These are phyloP conservation scores for Ormosia emarginata DNA, from an alignment of 306 rosid species.

Conservation along the genomic window DNA sequence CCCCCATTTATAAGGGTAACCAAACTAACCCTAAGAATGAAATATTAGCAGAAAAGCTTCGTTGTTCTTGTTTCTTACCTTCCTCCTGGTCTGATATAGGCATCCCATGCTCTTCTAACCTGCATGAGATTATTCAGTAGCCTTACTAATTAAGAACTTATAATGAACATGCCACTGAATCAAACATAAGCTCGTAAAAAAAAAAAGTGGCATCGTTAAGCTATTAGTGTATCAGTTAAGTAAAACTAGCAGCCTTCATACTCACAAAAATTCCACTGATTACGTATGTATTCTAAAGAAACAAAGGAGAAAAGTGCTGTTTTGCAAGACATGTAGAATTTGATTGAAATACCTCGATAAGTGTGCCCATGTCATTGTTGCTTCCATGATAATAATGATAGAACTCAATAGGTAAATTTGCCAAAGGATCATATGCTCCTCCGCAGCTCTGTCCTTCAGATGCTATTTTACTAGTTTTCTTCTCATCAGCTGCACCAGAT, in stretches of 20 bases:
- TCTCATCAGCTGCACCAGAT: slow-evolving; percentile 28
- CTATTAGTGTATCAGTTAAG: not conserved
- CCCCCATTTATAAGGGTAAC: not conserved
- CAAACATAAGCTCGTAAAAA: not conserved
- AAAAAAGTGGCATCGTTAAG: not conserved
- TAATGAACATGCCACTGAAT: not conserved
- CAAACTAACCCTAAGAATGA: not conserved
- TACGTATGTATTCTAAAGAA: not conserved
- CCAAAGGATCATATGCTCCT: slow-evolving; percentile 58
- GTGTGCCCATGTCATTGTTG: slow-evolving; percentile 85
- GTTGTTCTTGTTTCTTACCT: slow-evolving; percentile 58
- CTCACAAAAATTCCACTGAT: not conserved
- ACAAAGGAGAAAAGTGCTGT: not conserved
- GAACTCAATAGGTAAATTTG: slow-evolving; percentile 81
- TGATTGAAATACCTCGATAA: slow-evolving; percentile 63
- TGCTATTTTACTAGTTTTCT: slow-evolving; percentile 40
- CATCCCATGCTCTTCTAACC: slow-evolving; percentile 99
- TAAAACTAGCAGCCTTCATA: not conserved
- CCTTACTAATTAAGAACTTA: slow-evolving; percentile 11
- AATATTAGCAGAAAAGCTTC: not conserved
- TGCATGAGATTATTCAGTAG: slow-evolving; percentile 37
- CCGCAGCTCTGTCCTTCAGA: slow-evolving; percentile 42
- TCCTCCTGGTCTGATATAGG: slow-evolving; percentile 86
- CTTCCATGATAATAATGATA: slow-evolving; percentile 94
- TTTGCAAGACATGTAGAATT: not conserved